phyloP scores from a whole-genome alignment of 176 grass and related monocot species.

The Typha latifolia region DNA sequence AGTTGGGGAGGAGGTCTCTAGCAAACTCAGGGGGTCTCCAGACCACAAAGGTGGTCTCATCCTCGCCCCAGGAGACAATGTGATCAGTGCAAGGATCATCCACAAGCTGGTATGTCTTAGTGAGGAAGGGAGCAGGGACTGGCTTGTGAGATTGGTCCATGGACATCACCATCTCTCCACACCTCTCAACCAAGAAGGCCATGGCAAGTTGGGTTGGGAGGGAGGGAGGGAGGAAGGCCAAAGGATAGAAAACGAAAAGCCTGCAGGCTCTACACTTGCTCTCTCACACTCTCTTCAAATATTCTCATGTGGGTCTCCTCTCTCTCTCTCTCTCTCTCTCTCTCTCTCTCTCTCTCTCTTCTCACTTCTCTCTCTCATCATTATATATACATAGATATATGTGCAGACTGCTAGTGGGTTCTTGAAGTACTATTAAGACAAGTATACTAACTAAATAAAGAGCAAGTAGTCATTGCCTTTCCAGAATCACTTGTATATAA shows the following conservation, averaged over 20 bases:
- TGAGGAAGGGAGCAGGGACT: constrained; percentile 86
- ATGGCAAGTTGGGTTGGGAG: constrained; percentile 4
- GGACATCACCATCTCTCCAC: constrained; percentile 52
- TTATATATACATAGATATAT: constrained; percentile 54
- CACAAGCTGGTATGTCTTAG: constrained; percentile 94
- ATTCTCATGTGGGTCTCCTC: constrained; percentile 20
- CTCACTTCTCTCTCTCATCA: constrained; percentile 32
- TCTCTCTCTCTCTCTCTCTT: constrained; percentile 24
- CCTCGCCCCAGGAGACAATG: constrained; percentile 93
- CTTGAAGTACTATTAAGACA: constrained; percentile 4
- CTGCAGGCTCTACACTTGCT: constrained; percentile 29
- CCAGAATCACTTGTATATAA: not conserved
- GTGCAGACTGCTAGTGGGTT: constrained; percentile 26
- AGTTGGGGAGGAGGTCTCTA: constrained; percentile 83
- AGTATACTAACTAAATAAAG: not conserved
- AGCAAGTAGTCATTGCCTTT: not conserved
- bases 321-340: constrained; percentile 23
- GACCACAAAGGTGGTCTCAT: constrained; percentile 85
- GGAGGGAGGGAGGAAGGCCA: not conserved
- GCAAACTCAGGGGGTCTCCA: constrained; percentile 85
- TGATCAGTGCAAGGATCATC: constrained; percentile 96
- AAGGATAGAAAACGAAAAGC: constrained; percentile 11
- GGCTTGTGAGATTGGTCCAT: constrained; percentile 58
- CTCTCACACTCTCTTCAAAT: constrained; percentile 36
- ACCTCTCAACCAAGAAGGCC: constrained; percentile 63